Evolutionary conservation across 805 yeast species (phyloP), one percentile per base, ranked within the genome.

Genomic region (Jamesozyma hellenica): DNA sequence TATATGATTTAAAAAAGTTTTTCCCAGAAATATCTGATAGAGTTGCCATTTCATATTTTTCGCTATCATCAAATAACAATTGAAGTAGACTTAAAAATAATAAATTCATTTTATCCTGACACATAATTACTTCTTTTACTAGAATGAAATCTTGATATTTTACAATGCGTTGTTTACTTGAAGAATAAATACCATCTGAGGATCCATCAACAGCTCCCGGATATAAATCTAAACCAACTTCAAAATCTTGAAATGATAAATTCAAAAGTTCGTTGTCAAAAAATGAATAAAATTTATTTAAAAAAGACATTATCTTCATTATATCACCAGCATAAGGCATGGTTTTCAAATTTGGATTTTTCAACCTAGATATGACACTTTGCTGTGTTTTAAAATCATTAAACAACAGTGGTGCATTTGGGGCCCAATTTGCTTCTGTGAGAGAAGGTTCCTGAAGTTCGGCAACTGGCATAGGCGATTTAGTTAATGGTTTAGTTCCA

Each of bases 81-180:
- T 49, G 48, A 40, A 53, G 30, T 13, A 53, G 32, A 14, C 51
- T 31, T 10, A 51, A 35, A 29, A 51, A 49, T 15, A 53, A 29
- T 14, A 53, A 38, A 38, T 52, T 53, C 51, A 52, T 45, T 28
- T 44, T 47, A 35, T 53, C 55, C 37, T 53, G 58, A 21, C 45
- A 41, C 2, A 35, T 39, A 10, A 47, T 49, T 6, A 53, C 45
- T 7, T 48, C 55, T 34, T 49, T 52, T 3, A 50, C 43, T 15
- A 47, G 42, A 30, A 53, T 41, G 31, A 38, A 45, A 42, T 53
- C 55, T 30, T 50, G 55, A 35, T 53, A 53, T 17, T 47, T 39
- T 4, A 41, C 42, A 10, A 28, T 17, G 4, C 39, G 33, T 7
- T 37, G 34, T 18, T 42, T 44, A 29, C 34, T 18, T 21, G 34